These are phyloP conservation scores for Pseudogymnoascus sp. DNA, from an alignment of 2,329 filamentous ascomycete genomes.

Conservation along the genomic window DNA sequence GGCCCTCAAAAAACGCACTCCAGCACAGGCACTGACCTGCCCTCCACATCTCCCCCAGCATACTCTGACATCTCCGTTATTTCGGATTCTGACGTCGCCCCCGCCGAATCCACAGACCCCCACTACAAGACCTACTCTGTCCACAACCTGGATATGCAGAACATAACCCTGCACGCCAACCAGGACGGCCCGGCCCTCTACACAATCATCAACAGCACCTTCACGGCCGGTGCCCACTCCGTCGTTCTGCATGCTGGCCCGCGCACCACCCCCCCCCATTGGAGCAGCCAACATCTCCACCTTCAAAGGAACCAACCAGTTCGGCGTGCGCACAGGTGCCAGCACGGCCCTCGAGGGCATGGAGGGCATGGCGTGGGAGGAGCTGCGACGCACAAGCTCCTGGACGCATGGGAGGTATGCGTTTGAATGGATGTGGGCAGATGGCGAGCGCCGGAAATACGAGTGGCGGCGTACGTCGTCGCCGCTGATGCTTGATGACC, in stretches of 20 bases:
- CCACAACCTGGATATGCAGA: constrained; percentile 3
- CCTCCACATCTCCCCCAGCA: not conserved
- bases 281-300: not conserved
- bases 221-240: not conserved
- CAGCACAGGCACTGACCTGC: not conserved
- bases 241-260: not conserved
- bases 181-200: not conserved
- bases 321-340: not conserved
- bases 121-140: not conserved
- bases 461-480: constrained; percentile 13
- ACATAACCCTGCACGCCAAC: not conserved
- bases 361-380: constrained; percentile 3
- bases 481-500: constrained; percentile 10
- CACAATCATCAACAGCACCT: constrained; percentile 1
- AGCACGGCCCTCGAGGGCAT: not conserved
- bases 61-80: not conserved
- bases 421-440: constrained; percentile 12
- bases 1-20: not conserved
- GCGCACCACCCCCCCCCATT: not conserved
- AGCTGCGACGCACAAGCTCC: constrained; percentile 10
- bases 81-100: not conserved
- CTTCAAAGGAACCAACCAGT: constrained; percentile 1
- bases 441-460: constrained; percentile 12
- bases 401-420: constrained; percentile 14
- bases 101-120: not conserved